Conservation (phyloP, 108 stramenopile genomes). For the Fistulifera pelliculosa region DNA sequence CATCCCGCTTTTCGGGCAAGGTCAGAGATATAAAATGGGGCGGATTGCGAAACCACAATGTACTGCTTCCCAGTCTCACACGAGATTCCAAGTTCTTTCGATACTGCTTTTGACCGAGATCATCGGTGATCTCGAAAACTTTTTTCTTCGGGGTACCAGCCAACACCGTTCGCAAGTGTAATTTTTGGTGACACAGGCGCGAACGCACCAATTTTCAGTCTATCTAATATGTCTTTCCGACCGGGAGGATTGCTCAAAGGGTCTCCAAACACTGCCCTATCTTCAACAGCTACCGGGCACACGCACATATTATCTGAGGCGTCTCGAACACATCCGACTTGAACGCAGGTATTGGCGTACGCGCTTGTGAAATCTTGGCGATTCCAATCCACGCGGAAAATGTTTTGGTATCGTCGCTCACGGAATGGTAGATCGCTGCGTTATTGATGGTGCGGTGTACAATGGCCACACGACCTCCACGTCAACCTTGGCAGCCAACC, state of each 20-base stretch:
- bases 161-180: not conserved
- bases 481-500: not conserved
- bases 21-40: conserved; percentile 33
- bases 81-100: conserved; percentile 23
- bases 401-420: not conserved
- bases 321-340: conserved; percentile 1
- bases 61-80: conserved; percentile 19
- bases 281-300: conserved; percentile 28
- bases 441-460: not conserved
- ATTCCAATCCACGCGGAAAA: conserved; percentile 15
- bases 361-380: not conserved
- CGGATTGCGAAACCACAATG: conserved; percentile 50
- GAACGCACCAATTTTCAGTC: too few relatives aligned
- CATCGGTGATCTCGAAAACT: conserved; percentile 37
- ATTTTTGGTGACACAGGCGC: too few relatives aligned
- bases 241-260: not conserved
- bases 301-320: conserved; percentile 4
- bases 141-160: conserved; percentile 14
- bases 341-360: not conserved
- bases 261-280: conserved; percentile 26
- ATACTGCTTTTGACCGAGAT: conserved; percentile 4
- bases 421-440: not conserved
- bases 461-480: not conserved
- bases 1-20: conserved; percentile 32
- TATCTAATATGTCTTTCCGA: too few relatives aligned